phyloP scores from a whole-genome alignment of 495 filamentous ascomycete species.

The Eremomyces bilateralis region DNA sequence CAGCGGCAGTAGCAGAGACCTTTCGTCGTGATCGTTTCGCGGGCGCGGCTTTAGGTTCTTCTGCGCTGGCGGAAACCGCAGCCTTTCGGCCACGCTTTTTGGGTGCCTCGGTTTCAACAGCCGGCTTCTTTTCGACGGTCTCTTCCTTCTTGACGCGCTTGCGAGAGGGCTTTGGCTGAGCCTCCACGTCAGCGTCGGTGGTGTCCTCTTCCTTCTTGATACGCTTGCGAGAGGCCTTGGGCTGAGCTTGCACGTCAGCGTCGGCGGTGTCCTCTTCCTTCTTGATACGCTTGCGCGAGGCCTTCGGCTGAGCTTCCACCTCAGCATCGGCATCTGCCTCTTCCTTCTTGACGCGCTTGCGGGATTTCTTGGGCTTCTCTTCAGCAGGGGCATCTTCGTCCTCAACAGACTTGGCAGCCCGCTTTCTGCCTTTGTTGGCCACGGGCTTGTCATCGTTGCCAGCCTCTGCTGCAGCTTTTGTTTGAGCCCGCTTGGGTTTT shows the following conservation, averaged over 20 bases:
- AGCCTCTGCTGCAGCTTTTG: not conserved
- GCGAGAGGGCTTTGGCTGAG: not conserved
- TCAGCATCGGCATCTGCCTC: too few relatives aligned
- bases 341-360: not conserved
- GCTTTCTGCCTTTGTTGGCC: constrained; percentile 1
- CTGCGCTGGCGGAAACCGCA: constrained; percentile 4
- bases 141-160: not conserved
- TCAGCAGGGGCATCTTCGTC: constrained; percentile 3
- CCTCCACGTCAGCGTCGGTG: constrained; percentile 1
- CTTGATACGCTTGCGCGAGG: not conserved
- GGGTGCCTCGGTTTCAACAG: constrained; percentile 5
- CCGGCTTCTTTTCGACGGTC: too few relatives aligned
- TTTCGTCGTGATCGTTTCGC: constrained; percentile 13
- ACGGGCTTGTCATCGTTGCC: not conserved
- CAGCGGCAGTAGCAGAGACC: constrained; percentile 9
- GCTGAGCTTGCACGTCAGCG: not conserved
- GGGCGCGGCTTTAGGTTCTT: not conserved
- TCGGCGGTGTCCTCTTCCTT: too few relatives aligned
- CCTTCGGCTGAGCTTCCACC: not conserved
- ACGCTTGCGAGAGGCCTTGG: not conserved
- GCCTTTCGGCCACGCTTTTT: constrained; percentile 12
- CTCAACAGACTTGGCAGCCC: constrained; percentile 4
- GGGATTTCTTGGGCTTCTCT: not conserved
- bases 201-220: too few relatives aligned
- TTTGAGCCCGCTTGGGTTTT: constrained; percentile 1